Evolutionary conservation across 371 early-diverging fungal species (phyloP).

Genomic region (Rhizopus delemar): DNA sequence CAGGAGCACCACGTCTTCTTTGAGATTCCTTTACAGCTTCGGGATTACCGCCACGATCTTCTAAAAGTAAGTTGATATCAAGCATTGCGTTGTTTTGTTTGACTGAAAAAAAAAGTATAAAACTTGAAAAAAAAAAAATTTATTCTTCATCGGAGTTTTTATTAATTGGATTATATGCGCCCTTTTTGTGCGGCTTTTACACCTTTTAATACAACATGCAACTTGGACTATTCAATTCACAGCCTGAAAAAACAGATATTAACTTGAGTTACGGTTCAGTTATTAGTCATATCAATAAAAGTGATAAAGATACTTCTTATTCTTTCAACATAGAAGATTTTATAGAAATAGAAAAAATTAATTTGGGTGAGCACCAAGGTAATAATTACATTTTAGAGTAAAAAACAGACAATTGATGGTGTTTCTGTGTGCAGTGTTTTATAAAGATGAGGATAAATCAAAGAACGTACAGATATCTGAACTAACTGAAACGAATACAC

Average conservation of each 20-base stretch:
- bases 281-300: background rate
- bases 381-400: background rate
- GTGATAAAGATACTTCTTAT: background rate
- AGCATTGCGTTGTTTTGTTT: constrained; percentile 53
- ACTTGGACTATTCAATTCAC: background rate
- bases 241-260: background rate
- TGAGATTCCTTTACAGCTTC: constrained; percentile 93
- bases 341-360: constrained; percentile 3
- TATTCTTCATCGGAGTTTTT: background rate
- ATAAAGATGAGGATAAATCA: background rate
- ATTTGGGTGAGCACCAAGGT: constrained; percentile 7
- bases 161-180: background rate
- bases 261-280: background rate
- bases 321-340: constrained; percentile 6
- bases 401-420: background rate
- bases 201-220: background rate
- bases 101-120: background rate
- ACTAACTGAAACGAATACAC: background rate
- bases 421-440: background rate
- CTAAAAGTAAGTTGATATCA: constrained; percentile 90
- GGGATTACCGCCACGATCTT: constrained; percentile 95
- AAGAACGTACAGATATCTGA: background rate
- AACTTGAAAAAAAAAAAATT: constrained; percentile 12
- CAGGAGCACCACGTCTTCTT: constrained; percentile 82
- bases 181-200: background rate